phyloP scores from a whole-genome alignment of 73 alveolate genomes.

The Tetrahymena borealis region DNA sequence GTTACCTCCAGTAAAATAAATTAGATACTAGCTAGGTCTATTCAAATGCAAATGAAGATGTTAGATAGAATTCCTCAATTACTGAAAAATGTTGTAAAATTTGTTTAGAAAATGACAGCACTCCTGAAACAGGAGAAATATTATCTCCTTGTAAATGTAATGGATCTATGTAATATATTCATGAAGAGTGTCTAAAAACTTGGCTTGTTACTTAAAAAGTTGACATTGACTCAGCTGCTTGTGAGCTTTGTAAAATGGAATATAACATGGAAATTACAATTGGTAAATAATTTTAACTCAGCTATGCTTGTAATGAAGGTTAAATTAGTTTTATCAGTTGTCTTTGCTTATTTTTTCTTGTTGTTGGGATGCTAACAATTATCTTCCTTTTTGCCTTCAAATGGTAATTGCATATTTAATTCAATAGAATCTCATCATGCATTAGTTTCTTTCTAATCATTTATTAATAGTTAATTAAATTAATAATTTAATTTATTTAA shows the following conservation, averaged over 20 bases:
- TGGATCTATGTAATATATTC: neutral
- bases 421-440: no score
- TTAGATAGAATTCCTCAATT: neutral
- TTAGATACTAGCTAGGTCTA: neutral
- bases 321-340: neutral
- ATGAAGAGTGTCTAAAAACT: neutral
- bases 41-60: neutral
- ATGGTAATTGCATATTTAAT: neutral
- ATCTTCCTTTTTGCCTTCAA: neutral
- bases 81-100: neutral
- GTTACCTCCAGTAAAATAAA: neutral
- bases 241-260: neutral
- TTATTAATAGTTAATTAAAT: no score
- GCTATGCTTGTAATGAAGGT: neutral
- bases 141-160: neutral
- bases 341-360: neutral
- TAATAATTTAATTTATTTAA: no score
- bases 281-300: neutral
- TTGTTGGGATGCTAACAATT: neutral
- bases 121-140: neutral
- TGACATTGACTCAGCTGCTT: neutral
- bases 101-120: neutral
- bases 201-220: neutral
- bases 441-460: no score
- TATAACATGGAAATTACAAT: neutral